These are phyloP conservation scores for Tricholoma saponaceum DNA, from an alignment of 768 basidiomycete species.

Conservation along the genomic window DNA sequence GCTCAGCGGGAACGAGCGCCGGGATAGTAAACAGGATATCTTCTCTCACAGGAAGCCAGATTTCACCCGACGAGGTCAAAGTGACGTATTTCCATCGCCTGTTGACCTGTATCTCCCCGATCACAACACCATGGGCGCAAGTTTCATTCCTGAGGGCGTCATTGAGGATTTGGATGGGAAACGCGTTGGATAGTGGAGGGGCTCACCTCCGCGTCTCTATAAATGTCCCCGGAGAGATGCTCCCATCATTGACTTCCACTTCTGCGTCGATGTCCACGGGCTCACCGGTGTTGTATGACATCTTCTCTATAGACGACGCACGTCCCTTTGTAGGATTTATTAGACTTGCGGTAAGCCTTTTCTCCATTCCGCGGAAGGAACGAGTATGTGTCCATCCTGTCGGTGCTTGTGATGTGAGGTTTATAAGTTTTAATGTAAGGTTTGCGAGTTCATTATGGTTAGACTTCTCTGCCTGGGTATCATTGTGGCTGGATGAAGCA, in stretches of 20 bases:
- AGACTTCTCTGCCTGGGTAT: not conserved
- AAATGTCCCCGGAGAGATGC: conserved; percentile 41
- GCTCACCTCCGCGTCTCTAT: conserved; percentile 49
- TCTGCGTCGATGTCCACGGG: conserved; percentile 7
- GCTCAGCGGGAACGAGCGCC: conserved; percentile 41
- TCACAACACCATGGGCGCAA: conserved; percentile 29
- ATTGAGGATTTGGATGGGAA: conserved; percentile 10
- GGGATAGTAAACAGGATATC: conserved; percentile 65
- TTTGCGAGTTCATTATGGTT: conserved; percentile 8
- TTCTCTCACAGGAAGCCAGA: conserved; percentile 41
- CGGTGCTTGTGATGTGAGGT: conserved; percentile 23
- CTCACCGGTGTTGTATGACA: conserved; percentile 9
- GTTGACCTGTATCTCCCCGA: conserved; percentile 24
- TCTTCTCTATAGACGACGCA: conserved; percentile 13
- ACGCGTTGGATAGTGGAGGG: not conserved
- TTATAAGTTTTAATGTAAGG: conserved; percentile 29
- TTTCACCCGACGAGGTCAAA: conserved; percentile 47
- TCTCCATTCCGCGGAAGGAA: conserved; percentile 35
- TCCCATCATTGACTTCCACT: conserved; percentile 14
- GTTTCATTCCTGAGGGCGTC: conserved; percentile 28
- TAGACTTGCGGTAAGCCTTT: conserved; percentile 22
- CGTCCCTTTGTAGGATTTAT: conserved; percentile 4
- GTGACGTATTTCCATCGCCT: conserved; percentile 15
- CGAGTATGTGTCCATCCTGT: conserved; percentile 33
- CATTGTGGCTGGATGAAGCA: not conserved